phyloP scores from a whole-genome alignment of 192 early-diverging fungal species.

The Diversispora epigaea region DNA sequence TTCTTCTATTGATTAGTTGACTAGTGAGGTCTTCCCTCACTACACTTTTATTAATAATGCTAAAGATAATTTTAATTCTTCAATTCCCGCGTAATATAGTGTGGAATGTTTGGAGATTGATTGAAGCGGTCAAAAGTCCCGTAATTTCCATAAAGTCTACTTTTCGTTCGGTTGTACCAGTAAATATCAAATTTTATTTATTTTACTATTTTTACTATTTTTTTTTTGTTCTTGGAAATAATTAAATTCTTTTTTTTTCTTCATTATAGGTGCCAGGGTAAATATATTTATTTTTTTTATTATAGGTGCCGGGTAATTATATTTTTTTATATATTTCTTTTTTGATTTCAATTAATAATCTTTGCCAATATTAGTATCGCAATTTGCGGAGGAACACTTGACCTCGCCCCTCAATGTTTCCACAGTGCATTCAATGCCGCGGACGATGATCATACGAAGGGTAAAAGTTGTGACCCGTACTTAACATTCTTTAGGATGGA shows the following conservation, averaged over 20 bases:
- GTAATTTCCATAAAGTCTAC: slow-evolving; percentile 13
- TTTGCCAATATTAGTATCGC: not conserved
- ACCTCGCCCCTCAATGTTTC: not conserved
- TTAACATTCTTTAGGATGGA: slow-evolving; percentile 4
- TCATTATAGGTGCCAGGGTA: slow-evolving; percentile 16
- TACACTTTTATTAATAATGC: too few relatives aligned
- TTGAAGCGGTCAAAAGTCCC: not conserved
- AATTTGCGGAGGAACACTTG: not conserved
- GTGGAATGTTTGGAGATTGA: slow-evolving; percentile 29
- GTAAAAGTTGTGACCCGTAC: slow-evolving; percentile 6
- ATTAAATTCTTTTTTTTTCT: not conserved
- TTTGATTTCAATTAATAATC: too few relatives aligned
- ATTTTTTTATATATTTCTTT: too few relatives aligned
- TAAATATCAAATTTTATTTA: not conserved
- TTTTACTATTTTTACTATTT: not conserved
- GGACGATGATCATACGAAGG: slow-evolving; percentile 26
- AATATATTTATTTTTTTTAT: too few relatives aligned
- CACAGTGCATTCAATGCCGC: slow-evolving; percentile 19
- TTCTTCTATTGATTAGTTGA: too few relatives aligned
- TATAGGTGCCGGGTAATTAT: slow-evolving; percentile 10
- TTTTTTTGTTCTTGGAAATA: not conserved
- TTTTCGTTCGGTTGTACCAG: not conserved
- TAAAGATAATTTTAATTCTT: not conserved
- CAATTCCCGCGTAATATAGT: not conserved
- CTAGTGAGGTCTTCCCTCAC: too few relatives aligned